Percentiles rank a stretch among this genome's conserved stretches.
These are phyloP conservation scores for Claviceps sp. DNA, from an alignment of 2,329 filamentous ascomycete species.

Conservation along the genomic window DNA sequence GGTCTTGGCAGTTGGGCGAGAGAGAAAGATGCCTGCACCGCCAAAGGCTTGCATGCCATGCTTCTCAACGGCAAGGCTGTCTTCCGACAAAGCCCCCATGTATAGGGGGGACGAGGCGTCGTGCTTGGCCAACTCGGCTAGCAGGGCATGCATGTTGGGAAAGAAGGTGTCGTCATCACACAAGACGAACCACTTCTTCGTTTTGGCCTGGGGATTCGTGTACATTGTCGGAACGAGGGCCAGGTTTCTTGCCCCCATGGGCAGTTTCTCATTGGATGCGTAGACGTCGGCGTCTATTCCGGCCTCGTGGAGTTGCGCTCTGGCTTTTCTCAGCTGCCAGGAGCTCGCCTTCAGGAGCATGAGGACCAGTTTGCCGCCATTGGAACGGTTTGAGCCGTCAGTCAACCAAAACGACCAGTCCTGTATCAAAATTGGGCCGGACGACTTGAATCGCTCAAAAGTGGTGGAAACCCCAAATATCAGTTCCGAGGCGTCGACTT, in stretches of 20 bases:
- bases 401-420: conserved; percentile 49
- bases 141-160: conserved; percentile 40
- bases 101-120: conserved; percentile 40
- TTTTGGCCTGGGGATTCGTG: conserved; percentile 31
- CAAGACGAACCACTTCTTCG: conserved; percentile 44
- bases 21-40: conserved; percentile 49
- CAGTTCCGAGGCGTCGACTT: conserved; percentile 40
- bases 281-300: conserved; percentile 45
- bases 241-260: conserved; percentile 44
- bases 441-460: conserved; percentile 36
- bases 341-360: conserved; percentile 37
- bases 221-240: conserved; percentile 40
- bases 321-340: conserved; percentile 33
- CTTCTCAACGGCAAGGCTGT: conserved; percentile 41
- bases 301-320: conserved; percentile 26
- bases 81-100: conserved; percentile 47
- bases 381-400: conserved; percentile 37
- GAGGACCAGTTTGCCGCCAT: conserved; percentile 41
- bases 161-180: conserved; percentile 55
- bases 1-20: conserved; percentile 31
- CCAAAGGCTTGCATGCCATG: conserved; percentile 51
- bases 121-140: conserved; percentile 35
- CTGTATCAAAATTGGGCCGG: conserved; percentile 34
- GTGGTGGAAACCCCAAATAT: conserved; percentile 46
- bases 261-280: conserved; percentile 28